Evolutionary conservation across 1,284 basidiomycete genomes (phyloP).

Genomic region (Mycosarcoma maydis): DNA sequence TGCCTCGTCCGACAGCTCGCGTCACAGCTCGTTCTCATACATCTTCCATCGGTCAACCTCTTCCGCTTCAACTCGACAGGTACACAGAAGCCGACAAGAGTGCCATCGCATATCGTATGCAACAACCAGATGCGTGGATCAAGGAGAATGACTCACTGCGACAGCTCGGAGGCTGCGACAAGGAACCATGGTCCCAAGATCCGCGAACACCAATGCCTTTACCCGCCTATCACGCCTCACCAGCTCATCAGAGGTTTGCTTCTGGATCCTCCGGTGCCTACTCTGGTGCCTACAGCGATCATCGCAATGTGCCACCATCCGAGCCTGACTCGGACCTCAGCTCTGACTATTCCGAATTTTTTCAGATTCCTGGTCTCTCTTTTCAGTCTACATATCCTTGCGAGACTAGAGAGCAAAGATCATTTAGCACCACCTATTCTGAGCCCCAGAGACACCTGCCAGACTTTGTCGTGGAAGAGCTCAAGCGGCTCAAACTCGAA

Average conservation of each 20-base stretch:
- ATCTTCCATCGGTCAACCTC: slow-evolving; percentile 2
- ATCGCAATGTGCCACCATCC: slow-evolving; percentile 14
- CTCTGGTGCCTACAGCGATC: slow-evolving; percentile 21
- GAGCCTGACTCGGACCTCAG: slow-evolving; percentile 39
- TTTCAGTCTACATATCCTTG: not conserved
- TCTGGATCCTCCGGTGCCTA: slow-evolving; percentile 23
- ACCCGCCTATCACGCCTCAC: slow-evolving; percentile 1
- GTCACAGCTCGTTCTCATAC: not conserved
- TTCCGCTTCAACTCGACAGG: slow-evolving; percentile 5
- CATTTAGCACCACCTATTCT: not conserved
- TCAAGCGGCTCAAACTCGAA: slow-evolving; percentile 41
- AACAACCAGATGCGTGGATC: not conserved
- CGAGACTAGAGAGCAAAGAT: slow-evolving; percentile 2
- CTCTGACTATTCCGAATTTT: slow-evolving; percentile 33
- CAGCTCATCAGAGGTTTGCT: slow-evolving; percentile 24
- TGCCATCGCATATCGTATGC: not conserved
- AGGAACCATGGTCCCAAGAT: slow-evolving; percentile 10
- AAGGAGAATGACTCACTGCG: not conserved
- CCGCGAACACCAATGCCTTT: not conserved
- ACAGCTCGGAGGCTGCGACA: not conserved
- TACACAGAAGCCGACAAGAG: not conserved
- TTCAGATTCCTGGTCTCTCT: slow-evolving; percentile 10
- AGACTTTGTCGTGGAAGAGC: slow-evolving; percentile 33
- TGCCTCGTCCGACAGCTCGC: not conserved
- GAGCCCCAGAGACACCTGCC: slow-evolving; percentile 20